These are phyloP conservation scores for Cordyceps farinosa DNA, from an alignment of 2,329 filamentous ascomycete species.

Conservation along the genomic window DNA sequence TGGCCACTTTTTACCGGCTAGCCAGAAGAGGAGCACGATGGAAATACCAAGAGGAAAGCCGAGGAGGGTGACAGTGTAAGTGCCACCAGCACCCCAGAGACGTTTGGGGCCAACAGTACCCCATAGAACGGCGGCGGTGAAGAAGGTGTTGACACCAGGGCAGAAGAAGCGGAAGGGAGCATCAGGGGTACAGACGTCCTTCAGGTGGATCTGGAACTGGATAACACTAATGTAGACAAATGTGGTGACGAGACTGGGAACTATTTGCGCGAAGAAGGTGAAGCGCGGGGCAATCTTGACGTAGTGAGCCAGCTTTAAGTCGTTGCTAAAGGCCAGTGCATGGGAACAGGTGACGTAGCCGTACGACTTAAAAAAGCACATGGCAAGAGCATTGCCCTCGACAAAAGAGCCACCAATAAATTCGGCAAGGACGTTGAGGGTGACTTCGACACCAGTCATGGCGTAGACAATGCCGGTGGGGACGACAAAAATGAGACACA, in stretches of 20 bases:
- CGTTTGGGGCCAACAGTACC: slow-evolving; percentile 49
- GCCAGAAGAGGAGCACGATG: slow-evolving; percentile 37
- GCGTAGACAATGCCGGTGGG: slow-evolving; percentile 42
- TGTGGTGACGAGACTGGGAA: slow-evolving; percentile 43
- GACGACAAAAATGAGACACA: slow-evolving; percentile 40
- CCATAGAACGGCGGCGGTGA: slow-evolving; percentile 43
- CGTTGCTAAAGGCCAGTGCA: slow-evolving; percentile 33
- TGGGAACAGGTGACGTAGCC: slow-evolving; percentile 35
- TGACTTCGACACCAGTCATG: slow-evolving; percentile 42
- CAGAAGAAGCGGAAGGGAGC: slow-evolving; percentile 37
- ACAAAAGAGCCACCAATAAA: slow-evolving; percentile 40
- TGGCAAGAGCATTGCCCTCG: slow-evolving; percentile 36
- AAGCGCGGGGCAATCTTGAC: slow-evolving; percentile 47
- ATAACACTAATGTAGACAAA: slow-evolving; percentile 43
- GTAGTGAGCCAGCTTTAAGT: slow-evolving; percentile 51
- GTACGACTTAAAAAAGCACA: slow-evolving; percentile 28
- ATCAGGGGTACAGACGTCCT: slow-evolving; percentile 36
- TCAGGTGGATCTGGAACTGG: slow-evolving; percentile 35
- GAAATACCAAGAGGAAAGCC: slow-evolving; percentile 39
- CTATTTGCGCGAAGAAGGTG: slow-evolving; percentile 45
- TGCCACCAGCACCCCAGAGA: slow-evolving; percentile 34
- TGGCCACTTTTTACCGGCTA: slow-evolving; percentile 33
- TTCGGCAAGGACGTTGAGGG: slow-evolving; percentile 39
- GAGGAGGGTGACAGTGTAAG: slow-evolving; percentile 36
- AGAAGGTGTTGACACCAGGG: slow-evolving; percentile 36